A percentile compares a stretch with the other conserved stretches of the same genome.
phyloP scores from a whole-genome alignment of 1,284 basidiomycete genomes.

The Papiliotrema terrestris region DNA sequence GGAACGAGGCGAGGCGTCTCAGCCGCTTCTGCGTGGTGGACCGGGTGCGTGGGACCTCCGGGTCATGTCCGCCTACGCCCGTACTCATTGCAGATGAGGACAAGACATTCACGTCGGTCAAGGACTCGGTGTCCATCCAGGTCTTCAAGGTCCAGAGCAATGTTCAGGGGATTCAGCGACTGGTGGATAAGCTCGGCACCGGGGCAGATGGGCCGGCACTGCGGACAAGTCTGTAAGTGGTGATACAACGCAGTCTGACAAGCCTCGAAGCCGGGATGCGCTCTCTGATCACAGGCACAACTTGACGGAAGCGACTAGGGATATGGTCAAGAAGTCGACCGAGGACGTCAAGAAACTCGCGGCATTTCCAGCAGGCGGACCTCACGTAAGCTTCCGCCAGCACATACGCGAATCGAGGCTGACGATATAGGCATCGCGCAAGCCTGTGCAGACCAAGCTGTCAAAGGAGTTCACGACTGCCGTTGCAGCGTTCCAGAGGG shows the following conservation, averaged over 20 bases:
- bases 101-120: slow-evolving; percentile 64
- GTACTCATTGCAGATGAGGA: slow-evolving; percentile 26
- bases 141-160: slow-evolving; percentile 99
- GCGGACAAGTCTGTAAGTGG: slow-evolving; percentile 52
- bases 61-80: not conserved
- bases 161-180: slow-evolving; percentile 87
- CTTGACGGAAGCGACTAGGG: slow-evolving; percentile 86
- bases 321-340: slow-evolving; percentile 89
- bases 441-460: slow-evolving; percentile 70
- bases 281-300: slow-evolving; percentile 54
- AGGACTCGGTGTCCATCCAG: slow-evolving; percentile 84
- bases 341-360: slow-evolving; percentile 86
- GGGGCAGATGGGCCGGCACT: slow-evolving; percentile 66
- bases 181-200: slow-evolving; percentile 86
- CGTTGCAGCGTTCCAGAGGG: slow-evolving; percentile 83
- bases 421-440: slow-evolving; percentile 31
- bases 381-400: slow-evolving; percentile 11
- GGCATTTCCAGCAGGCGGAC: slow-evolving; percentile 57
- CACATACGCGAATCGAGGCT: not conserved
- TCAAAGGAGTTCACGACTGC: slow-evolving; percentile 89
- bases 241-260: too few species aligned
- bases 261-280: too few species aligned
- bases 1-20: slow-evolving; percentile 46
- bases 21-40: slow-evolving; percentile 29
- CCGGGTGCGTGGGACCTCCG: not conserved